Evolutionary conservation across 2,329 filamentous ascomycete genomes (phyloP).

Genomic region (Fusarium zealandicum): DNA sequence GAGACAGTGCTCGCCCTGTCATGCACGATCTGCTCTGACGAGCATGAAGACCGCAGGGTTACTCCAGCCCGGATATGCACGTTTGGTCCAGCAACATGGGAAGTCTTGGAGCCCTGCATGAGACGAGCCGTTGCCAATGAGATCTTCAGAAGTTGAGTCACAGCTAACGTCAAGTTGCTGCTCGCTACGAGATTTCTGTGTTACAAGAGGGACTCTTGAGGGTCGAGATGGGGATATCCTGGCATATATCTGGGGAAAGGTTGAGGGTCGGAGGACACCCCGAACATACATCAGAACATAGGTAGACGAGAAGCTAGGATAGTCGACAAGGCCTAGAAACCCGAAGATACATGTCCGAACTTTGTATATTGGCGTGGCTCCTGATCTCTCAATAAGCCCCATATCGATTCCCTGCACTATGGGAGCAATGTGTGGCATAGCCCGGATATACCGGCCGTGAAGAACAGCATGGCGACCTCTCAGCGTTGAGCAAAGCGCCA

Average conservation of each 20-base stretch:
- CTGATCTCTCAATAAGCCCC: background rate
- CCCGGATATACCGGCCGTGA: background rate
- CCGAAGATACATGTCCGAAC: too few species aligned
- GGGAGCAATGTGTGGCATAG: too few species aligned
- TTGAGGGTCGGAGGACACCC: too few species aligned
- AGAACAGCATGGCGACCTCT: constrained; percentile 5
- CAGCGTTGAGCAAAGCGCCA: constrained; percentile 1
- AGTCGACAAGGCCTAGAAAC: background rate
- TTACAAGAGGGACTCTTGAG: background rate
- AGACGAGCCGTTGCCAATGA: background rate
- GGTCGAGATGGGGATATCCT: background rate
- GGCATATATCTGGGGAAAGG: background rate
- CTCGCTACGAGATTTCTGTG: background rate
- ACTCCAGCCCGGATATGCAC: constrained; percentile 7
- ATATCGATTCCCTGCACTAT: background rate
- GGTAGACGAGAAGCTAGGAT: background rate
- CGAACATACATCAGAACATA: too few species aligned
- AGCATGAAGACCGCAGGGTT: constrained; percentile 9
- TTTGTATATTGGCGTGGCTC: too few species aligned
- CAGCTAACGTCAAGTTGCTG: constrained; percentile 9
- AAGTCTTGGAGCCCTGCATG: background rate
- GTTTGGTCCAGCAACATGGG: background rate
- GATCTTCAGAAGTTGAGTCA: constrained; percentile 10
- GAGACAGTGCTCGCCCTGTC: background rate
- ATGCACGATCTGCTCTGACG: background rate